A percentile compares a stretch with the other conserved stretches of the same genome.
Evolutionary conservation across 768 basidiomycete species (phyloP).

Genomic region (Lanmaoa rubissima): DNA sequence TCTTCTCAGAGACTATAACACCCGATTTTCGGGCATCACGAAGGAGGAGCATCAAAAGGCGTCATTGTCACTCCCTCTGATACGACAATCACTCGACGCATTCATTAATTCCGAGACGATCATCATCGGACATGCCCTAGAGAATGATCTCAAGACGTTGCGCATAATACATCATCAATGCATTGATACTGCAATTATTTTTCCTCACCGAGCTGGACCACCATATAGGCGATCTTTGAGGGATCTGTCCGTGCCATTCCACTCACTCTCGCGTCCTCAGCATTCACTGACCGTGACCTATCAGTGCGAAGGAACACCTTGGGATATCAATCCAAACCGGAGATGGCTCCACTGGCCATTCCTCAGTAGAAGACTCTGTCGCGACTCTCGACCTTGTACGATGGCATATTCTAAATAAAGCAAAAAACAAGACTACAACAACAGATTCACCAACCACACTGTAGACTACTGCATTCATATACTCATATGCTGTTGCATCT

Average conservation of each 20-base stretch:
- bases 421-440: conserved; percentile 32
- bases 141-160: conserved; percentile 91
- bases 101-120: conserved; percentile 81
- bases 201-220: conserved; percentile 78
- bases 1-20: conserved; percentile 76
- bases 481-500: background rate
- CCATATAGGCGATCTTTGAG: conserved; percentile 78
- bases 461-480: conserved; percentile 1
- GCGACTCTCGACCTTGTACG: conserved; percentile 87
- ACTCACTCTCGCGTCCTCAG: background rate
- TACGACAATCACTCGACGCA: conserved; percentile 65
- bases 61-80: conserved; percentile 58
- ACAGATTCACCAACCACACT: conserved; percentile 1
- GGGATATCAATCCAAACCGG: conserved; percentile 81
- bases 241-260: conserved; percentile 58
- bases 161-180: conserved; percentile 82
- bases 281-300: conserved; percentile 8
- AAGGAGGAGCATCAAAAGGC: conserved; percentile 59
- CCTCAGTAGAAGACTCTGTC: conserved; percentile 84
- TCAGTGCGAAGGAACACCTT: conserved; percentile 79
- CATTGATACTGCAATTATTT: conserved; percentile 85
- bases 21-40: conserved; percentile 84
- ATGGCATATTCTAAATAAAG: conserved; percentile 71
- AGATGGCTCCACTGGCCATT: conserved; percentile 75
- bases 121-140: conserved; percentile 86